Evolutionary conservation across 2,329 filamentous ascomycete genomes (phyloP), one percentile per base, ranked within the genome.

Genomic region (Fusarium longipes): DNA sequence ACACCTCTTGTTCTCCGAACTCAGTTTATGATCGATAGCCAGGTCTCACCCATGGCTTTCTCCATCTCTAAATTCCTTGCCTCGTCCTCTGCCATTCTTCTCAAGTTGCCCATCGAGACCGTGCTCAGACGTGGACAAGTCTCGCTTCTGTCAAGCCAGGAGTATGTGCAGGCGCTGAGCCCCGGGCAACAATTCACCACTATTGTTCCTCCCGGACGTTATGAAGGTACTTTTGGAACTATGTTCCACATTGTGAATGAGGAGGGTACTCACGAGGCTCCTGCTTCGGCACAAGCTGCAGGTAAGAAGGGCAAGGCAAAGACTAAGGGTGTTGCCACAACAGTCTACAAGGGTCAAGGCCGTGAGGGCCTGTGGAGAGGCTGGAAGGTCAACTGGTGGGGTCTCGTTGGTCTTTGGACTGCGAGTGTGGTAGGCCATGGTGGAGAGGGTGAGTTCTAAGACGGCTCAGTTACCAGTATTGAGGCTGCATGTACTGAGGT

Each of bases 101-200:
- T 97, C 69, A 94, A 95, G 74, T 87, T 98, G 14, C 96, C 96
- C 0, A 83, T 98, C 6, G 96, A 99, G 79, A 98, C 95, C 1
- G 91, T 97, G 17, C 85, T 98, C 9, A 90, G 96, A 45, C 88
- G 96, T 61, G 95, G 93, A 7, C 96, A 99, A 78, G 90, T 96
- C 60, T 84, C 89, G 3, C 88, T 93, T 1, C 84, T 93, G 43
- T 84, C 84, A 17, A 83, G 84, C 15, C 83, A 84, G 2, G 73
- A 80, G 12, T 86, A 87, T 56, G 68, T 85, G 4, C 76, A 78
- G 12, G 86, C 87, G 1, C 77, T 87, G 5, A 81, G 83, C 40
- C 74, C 77, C 27, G 78, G 77, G 5, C 76, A 77, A 30, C 76
- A 79, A 45, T 75, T 92, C 43, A 89, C 93, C 55, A 93, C 93